Conservation (phyloP, 2,329 filamentous ascomycete species). For the Xylariales sp. region DNA sequence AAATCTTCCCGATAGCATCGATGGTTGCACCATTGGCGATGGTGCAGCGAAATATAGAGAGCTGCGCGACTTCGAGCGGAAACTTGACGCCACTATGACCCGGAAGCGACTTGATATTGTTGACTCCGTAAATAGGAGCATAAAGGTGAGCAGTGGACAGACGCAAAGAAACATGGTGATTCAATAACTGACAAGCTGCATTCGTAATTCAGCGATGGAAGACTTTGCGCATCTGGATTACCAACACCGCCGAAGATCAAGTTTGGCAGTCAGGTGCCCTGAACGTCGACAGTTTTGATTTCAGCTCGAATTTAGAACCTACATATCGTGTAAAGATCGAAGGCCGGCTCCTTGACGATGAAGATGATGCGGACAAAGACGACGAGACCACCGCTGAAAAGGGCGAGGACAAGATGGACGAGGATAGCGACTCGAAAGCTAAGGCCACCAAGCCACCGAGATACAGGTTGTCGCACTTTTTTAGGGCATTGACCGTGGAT, state of each 20-base stretch:
- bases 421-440: constrained; percentile 38
- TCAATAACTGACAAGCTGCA: constrained; percentile 8
- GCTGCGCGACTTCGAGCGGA: constrained; percentile 80
- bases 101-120: constrained; percentile 89
- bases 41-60: constrained; percentile 77
- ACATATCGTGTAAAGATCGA: constrained; percentile 91
- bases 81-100: constrained; percentile 88
- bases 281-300: constrained; percentile 75
- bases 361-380: constrained; percentile 43
- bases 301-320: constrained; percentile 70
- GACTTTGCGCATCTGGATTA: constrained; percentile 89
- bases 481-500: constrained; percentile 73
- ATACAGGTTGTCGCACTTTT: constrained; percentile 70
- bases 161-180: background rate
- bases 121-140: constrained; percentile 70
- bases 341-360: constrained; percentile 73
- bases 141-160: constrained; percentile 49
- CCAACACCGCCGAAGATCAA: constrained; percentile 91
- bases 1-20: constrained; percentile 86
- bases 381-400: constrained; percentile 45
- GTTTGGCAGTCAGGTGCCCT: constrained; percentile 76
- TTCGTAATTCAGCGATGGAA: constrained; percentile 57
- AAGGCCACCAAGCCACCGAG: constrained; percentile 38
- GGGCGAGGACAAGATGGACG: constrained; percentile 55
- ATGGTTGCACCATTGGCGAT: constrained; percentile 77